A percentile compares a stretch with the other conserved stretches of the same genome.
phyloP scores from a whole-genome alignment of 140 eudicot species.

The Ambrosia hybrid region DNA sequence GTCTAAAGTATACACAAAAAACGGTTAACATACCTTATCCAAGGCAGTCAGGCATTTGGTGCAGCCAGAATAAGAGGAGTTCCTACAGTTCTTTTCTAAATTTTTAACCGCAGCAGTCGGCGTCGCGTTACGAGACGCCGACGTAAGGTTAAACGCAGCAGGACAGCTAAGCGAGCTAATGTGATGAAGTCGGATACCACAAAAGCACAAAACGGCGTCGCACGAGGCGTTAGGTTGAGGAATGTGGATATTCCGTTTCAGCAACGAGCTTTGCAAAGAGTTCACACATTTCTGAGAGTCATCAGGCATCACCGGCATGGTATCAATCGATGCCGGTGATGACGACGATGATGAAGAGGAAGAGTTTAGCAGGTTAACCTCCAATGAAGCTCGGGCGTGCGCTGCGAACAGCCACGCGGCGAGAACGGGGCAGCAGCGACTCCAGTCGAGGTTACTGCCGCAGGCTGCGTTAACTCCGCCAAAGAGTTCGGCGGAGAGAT shows the following conservation, averaged over 20 bases:
- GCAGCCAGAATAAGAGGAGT: conserved; percentile 83
- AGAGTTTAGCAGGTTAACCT: conserved; percentile 18
- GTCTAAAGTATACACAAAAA: too few relatives aligned
- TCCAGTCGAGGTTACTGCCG: conserved; percentile 72
- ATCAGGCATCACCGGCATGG: conserved; percentile 85
- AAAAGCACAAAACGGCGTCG: conserved; percentile 83
- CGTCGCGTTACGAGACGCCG: conserved; percentile 46
- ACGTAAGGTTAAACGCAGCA: conserved; percentile 67
- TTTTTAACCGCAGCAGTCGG: conserved; percentile 78
- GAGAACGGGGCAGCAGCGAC: conserved; percentile 91
- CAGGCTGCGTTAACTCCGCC: conserved; percentile 91
- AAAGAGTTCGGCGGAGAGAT: conserved; percentile 78
- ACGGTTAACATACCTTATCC: conserved; percentile 47
- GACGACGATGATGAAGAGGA: conserved; percentile 35
- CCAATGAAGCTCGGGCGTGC: conserved; percentile 77
- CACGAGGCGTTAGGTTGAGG: conserved; percentile 80
- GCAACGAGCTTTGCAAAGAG: conserved; percentile 69
- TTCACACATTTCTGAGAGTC: conserved; percentile 89
- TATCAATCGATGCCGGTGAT: conserved; percentile 31
- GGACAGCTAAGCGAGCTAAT: conserved; percentile 70
- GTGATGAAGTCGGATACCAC: conserved; percentile 87
- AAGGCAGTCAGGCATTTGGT: conserved; percentile 85
- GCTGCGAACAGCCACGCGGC: conserved; percentile 98
- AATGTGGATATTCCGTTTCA: conserved; percentile 55
- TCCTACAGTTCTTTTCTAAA: conserved; percentile 70